These are phyloP conservation scores for Coemansia sp. DNA, from an alignment of 192 early-diverging fungal species.

Conservation along the genomic window DNA sequence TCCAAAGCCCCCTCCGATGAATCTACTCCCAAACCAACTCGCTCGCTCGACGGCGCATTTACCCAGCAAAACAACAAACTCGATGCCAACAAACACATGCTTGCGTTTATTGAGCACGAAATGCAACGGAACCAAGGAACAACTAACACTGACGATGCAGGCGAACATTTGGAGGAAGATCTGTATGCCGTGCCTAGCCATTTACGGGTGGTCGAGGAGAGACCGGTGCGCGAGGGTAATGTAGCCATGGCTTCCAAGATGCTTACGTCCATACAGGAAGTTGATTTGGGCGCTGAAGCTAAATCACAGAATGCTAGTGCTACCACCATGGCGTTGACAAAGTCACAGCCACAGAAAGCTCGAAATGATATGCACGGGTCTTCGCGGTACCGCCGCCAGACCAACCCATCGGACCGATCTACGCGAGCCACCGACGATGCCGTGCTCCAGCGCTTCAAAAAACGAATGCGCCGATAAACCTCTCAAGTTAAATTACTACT, in stretches of 20 bases:
- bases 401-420: constrained; percentile 53
- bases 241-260: constrained; percentile 83
- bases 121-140: constrained; percentile 33
- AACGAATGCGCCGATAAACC: constrained; percentile 68
- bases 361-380: background rate
- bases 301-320: constrained; percentile 70
- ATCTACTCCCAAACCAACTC: constrained; percentile 6
- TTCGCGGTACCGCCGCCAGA: constrained; percentile 13
- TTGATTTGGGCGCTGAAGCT: constrained; percentile 81
- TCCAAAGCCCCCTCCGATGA: background rate
- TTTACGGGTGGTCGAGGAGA: constrained; percentile 56
- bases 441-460: constrained; percentile 82
- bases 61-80: constrained; percentile 73
- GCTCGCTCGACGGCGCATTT: constrained; percentile 62
- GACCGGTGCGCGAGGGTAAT: constrained; percentile 79
- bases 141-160: background rate
- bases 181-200: constrained; percentile 70
- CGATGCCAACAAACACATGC: constrained; percentile 83
- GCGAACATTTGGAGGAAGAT: constrained; percentile 45
- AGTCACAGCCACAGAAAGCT: constrained; percentile 3
- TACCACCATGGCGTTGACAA: constrained; percentile 60
- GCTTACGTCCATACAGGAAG: constrained; percentile 90
- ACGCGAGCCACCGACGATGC: constrained; percentile 70
- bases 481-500: background rate
- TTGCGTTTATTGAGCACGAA: constrained; percentile 82